phyloP scores from a whole-genome alignment of 306 rosid genomes.

The Arachis stenosperma region DNA sequence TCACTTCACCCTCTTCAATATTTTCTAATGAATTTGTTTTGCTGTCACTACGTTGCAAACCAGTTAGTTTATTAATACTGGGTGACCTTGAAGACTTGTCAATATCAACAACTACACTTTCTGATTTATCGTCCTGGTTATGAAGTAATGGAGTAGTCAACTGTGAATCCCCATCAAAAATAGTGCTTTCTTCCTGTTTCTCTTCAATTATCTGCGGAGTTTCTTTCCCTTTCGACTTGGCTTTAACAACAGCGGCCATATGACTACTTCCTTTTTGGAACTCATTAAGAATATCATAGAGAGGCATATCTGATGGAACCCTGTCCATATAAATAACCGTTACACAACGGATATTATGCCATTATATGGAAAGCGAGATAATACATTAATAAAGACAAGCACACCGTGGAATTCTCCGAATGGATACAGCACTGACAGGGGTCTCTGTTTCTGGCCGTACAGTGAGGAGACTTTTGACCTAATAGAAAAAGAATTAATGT shows the following conservation, averaged over 20 bases:
- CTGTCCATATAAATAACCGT: slow-evolving; percentile 52
- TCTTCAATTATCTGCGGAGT: slow-evolving; percentile 53
- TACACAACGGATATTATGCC: slow-evolving; percentile 37
- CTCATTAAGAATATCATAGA: slow-evolving; percentile 94
- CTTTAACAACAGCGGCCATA: slow-evolving; percentile 96
- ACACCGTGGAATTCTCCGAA: slow-evolving; percentile 91
- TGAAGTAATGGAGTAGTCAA: slow-evolving; percentile 72
- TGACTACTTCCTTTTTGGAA: slow-evolving; percentile 99
- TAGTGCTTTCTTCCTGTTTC: slow-evolving; percentile 49
- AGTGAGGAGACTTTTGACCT: slow-evolving; percentile 97
- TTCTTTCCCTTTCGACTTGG: slow-evolving; percentile 60
- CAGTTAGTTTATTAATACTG: slow-evolving; percentile 41
- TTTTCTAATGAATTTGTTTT: slow-evolving; percentile 54
- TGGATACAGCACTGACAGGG: slow-evolving; percentile 97
- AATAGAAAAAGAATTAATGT: slow-evolving; percentile 28
- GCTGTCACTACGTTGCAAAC: slow-evolving; percentile 42
- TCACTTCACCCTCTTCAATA: slow-evolving; percentile 90
- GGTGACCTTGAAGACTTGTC: slow-evolving; percentile 60
- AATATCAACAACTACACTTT: slow-evolving; percentile 67
- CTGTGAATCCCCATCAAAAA: slow-evolving; percentile 44
- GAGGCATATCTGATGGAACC: slow-evolving; percentile 99
- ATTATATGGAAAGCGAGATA: slow-evolving; percentile 14
- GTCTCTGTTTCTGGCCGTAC: slow-evolving; percentile 98
- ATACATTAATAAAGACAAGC: slow-evolving; percentile 37
- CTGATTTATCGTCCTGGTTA: slow-evolving; percentile 54